Evolutionary conservation across 176 grass and related monocot genomes (phyloP), one percentile per base, ranked within the genome.

Genomic region (Avena insularis): DNA sequence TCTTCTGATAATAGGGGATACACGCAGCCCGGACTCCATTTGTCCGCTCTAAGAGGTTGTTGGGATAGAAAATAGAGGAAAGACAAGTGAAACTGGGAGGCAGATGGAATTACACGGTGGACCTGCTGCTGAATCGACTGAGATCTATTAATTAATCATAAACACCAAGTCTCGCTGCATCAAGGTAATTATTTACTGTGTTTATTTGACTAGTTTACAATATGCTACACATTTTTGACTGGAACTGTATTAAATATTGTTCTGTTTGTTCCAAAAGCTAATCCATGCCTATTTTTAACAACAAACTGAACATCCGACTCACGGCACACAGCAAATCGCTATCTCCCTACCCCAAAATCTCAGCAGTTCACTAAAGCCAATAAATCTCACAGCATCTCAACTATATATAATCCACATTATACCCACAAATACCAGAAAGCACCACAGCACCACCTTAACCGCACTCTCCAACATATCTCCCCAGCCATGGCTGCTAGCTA

Each of bases 251-350:
- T 63, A 27, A 63, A 12, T 63, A 66, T 8, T 48, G 23, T 48
- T 29, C 6, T 50, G 63, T 17, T 81, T 4, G 3, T 7, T 21
- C 60, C 23, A 0, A 5, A 66, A 81, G 43, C 43, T 81, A 33
- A 11, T 66, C 8, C 21, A 29, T 64, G 21, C 6, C 13, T 81
- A 49, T 81, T n/a, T 81, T 66, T 64, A 64, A 45, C 13, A 49
- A 49, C 14, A 0, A 46, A 47, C 45, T 20, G n/a, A 23, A 56
- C 9, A 1, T 48, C 58, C 4, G 3, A 5, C 21, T 12, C 21
- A 80, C 78, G 78, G 78, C 78, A 80, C 78, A 38, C 43, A 64
- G 20, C 36, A 80, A 16, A 16, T 46, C 54, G 27, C 60, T 63
- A 20, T 17, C 54, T 4, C 14, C 19, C 16, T 71, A n/a, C 1